These are phyloP conservation scores for Fusarium chaquense DNA, from an alignment of 2,329 filamentous ascomycete genomes.

Conservation along the genomic window DNA sequence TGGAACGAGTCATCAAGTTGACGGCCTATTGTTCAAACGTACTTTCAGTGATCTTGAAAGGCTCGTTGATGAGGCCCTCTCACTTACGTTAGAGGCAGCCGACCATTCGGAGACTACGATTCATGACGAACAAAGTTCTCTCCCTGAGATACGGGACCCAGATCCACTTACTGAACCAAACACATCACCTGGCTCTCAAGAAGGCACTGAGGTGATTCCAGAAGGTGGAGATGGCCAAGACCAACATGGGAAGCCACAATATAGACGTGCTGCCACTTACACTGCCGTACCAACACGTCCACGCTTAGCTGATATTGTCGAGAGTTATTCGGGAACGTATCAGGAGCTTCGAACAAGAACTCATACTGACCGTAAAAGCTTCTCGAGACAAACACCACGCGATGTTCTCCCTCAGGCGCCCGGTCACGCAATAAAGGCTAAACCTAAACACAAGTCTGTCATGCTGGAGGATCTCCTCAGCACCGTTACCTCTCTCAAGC, in stretches of 20 bases:
- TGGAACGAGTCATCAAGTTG: constrained; percentile 42
- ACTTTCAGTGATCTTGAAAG: constrained; percentile 60
- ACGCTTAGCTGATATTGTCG: constrained; percentile 44
- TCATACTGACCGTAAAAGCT: background rate
- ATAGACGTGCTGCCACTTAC: constrained; percentile 47
- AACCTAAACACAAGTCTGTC: background rate
- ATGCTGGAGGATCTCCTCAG: constrained; percentile 8
- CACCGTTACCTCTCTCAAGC: background rate
- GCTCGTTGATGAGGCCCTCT: constrained; percentile 60
- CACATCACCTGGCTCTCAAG: constrained; percentile 15
- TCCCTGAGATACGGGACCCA: constrained; percentile 18
- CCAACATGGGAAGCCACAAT: constrained; percentile 26
- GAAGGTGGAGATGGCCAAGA: constrained; percentile 7
- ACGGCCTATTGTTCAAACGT: constrained; percentile 50
- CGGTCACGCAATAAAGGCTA: constrained; percentile 13
- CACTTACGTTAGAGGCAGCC: constrained; percentile 57
- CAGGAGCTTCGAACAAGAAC: constrained; percentile 17
- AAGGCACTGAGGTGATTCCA: constrained; percentile 17
- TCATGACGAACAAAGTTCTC: constrained; percentile 14
- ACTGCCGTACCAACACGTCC: constrained; percentile 41
- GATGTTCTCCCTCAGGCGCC: constrained; percentile 28
- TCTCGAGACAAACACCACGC: constrained; percentile 3
- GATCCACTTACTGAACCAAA: constrained; percentile 13
- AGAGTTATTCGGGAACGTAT: constrained; percentile 45
- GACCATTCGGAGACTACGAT: constrained; percentile 47